These are phyloP conservation scores for Vitis cinerea DNA, from an alignment of 164 flowering plant species.

Conservation along the genomic window DNA sequence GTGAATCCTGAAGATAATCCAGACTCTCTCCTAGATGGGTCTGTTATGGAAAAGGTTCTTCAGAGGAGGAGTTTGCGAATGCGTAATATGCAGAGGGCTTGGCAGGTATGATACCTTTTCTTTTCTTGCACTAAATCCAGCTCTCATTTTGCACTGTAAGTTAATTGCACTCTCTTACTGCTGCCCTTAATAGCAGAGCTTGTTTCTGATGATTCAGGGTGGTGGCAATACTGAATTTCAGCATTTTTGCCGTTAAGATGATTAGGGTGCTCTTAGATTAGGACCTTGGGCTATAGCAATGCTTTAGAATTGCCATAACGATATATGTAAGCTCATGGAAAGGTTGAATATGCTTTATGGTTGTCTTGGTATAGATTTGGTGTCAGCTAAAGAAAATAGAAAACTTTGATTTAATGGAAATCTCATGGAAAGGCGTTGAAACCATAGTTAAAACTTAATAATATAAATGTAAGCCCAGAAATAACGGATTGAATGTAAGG, in stretches of 20 bases:
- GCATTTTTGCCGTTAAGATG: not conserved
- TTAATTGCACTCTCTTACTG: not conserved
- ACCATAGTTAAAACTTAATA: too few relatives aligned
- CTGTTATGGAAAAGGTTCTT: slow-evolving; percentile 96
- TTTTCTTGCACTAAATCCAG: not conserved
- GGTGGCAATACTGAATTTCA: not conserved
- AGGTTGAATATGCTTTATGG: not conserved
- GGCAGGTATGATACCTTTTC: slow-evolving; percentile 54
- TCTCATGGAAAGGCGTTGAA: too few relatives aligned
- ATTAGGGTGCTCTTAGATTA: too few relatives aligned
- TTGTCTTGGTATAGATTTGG: not conserved
- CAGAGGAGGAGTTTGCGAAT: slow-evolving; percentile 82
- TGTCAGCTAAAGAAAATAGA: too few relatives aligned
- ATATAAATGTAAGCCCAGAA: too few relatives aligned
- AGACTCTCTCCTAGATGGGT: slow-evolving; percentile 69
- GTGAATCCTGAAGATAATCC: slow-evolving; percentile 38
- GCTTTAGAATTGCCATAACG: not conserved
- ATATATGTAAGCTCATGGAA: not conserved
- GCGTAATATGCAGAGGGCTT: slow-evolving; percentile 92
- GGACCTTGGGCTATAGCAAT: not conserved
- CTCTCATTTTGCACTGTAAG: not conserved
- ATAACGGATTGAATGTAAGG: too few relatives aligned
- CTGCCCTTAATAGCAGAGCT: not conserved
- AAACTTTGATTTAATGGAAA: not conserved
- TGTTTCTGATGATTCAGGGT: not conserved